These are phyloP conservation scores for Wallemia mellicola DNA, from an alignment of 1,284 basidiomycete genomes.

Conservation along the genomic window DNA sequence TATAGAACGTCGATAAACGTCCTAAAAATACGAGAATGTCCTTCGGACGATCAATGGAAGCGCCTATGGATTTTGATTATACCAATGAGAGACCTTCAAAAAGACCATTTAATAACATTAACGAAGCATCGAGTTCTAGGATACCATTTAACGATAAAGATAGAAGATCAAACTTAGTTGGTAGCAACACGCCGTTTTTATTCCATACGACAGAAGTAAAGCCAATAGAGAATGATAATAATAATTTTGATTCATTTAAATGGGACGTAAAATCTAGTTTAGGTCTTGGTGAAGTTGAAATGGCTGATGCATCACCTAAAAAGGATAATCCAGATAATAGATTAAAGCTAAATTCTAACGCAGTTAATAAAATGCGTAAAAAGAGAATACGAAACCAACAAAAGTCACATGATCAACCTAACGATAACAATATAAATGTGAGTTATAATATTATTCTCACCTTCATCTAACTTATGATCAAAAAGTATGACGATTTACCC, in stretches of 20 bases:
- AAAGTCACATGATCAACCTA: too few species aligned
- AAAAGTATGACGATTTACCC: neutral
- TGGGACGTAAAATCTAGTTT: neutral
- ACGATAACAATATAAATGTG: too few species aligned
- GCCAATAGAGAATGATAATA: neutral
- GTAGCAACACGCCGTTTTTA: neutral
- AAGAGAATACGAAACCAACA: neutral
- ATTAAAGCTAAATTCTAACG: neutral
- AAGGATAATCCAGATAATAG: neutral
- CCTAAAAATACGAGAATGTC: neutral
- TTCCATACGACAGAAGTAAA: neutral
- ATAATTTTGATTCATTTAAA: neutral
- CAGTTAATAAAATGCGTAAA: neutral
- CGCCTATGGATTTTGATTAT: slow-evolving; percentile 1
- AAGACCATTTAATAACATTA: neutral
- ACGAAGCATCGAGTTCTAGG: neutral
- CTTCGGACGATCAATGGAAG: neutral
- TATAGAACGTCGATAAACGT: too few species aligned
- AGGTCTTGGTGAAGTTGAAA: neutral
- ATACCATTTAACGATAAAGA: neutral
- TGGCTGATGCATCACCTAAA: neutral
- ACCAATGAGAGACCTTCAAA: neutral
- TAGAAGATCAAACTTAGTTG: neutral
- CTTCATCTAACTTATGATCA: too few species aligned
- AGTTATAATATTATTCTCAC: too few species aligned